phyloP scores from a whole-genome alignment of 2,329 filamentous ascomycete species.

The Botrytis porri region DNA sequence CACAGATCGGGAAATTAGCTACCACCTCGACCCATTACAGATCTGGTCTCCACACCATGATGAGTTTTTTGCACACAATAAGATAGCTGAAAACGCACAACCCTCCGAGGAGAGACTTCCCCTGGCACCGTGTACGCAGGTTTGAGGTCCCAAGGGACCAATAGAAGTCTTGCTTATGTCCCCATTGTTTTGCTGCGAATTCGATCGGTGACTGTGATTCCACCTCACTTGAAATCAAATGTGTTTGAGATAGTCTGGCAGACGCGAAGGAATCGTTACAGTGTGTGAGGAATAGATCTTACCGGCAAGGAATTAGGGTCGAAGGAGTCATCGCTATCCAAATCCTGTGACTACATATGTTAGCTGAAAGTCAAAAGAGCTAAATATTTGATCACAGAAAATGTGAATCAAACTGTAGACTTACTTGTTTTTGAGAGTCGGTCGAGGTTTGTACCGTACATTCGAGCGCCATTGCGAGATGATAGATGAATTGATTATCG shows the following conservation, averaged over 20 bases:
- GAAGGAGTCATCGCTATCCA: background rate
- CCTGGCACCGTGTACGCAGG: background rate
- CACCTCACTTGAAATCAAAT: background rate
- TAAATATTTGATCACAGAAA: background rate
- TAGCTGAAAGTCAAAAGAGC: background rate
- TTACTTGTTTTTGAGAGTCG: background rate
- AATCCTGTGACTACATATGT: background rate
- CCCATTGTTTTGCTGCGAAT: background rate
- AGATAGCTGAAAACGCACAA: background rate
- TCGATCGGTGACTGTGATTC: background rate
- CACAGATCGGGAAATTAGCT: background rate
- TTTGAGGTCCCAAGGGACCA: background rate
- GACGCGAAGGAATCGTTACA: slow-evolving; percentile 1
- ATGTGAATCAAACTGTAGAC: background rate
- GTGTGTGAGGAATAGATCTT: slow-evolving; percentile 17
- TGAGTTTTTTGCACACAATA: background rate
- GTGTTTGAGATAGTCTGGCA: background rate
- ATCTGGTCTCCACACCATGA: background rate
- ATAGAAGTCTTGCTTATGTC: background rate
- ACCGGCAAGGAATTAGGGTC: slow-evolving; percentile 1
- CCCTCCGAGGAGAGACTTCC: background rate
- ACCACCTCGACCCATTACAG: background rate
- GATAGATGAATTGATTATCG: too few relatives aligned
- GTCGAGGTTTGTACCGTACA: background rate
- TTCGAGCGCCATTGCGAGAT: background rate